phyloP scores from a whole-genome alignment of 371 early-diverging fungal species.

The Mortierella sp. region DNA sequence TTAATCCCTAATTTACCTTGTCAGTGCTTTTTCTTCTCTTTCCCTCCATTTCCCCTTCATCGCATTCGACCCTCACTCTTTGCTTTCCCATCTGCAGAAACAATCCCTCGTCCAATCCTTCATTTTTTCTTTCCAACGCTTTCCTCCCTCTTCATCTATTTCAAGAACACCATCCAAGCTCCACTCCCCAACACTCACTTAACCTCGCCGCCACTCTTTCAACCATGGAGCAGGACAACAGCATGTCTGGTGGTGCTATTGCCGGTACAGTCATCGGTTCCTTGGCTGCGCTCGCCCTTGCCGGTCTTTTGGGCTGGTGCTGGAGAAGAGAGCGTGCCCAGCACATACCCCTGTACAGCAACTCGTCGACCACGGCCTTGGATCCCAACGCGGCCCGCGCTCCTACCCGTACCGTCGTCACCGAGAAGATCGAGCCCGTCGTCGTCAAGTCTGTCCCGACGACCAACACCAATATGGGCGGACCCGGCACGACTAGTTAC shows the following conservation, averaged over 20 bases:
- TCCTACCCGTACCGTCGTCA: slow-evolving; percentile 48
- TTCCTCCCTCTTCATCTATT: neutral
- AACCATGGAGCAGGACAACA: neutral
- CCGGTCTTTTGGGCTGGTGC: slow-evolving; percentile 35
- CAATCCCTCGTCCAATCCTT: neutral
- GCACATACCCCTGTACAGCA: slow-evolving; percentile 23
- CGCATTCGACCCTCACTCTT: neutral
- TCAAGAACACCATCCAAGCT: no score
- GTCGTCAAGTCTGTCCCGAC: slow-evolving; percentile 41
- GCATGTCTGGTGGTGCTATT: slow-evolving; percentile 40
- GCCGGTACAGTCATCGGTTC: slow-evolving; percentile 47
- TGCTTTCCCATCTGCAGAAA: neutral
- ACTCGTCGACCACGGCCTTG: neutral
- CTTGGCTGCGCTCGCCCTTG: slow-evolving; percentile 18
- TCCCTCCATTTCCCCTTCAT: neutral
- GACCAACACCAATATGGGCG: neutral
- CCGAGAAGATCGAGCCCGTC: slow-evolving; percentile 56
- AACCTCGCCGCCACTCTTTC: neutral
- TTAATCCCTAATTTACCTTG: neutral
- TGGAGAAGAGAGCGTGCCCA: slow-evolving; percentile 45
- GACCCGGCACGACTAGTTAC: neutral
- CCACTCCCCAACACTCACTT: neutral
- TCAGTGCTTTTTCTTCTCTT: neutral
- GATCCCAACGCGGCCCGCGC: slow-evolving; percentile 9
- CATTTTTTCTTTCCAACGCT: neutral